Conservation (phyloP, 257 asterid species). For the Solanum virginianum region DNA sequence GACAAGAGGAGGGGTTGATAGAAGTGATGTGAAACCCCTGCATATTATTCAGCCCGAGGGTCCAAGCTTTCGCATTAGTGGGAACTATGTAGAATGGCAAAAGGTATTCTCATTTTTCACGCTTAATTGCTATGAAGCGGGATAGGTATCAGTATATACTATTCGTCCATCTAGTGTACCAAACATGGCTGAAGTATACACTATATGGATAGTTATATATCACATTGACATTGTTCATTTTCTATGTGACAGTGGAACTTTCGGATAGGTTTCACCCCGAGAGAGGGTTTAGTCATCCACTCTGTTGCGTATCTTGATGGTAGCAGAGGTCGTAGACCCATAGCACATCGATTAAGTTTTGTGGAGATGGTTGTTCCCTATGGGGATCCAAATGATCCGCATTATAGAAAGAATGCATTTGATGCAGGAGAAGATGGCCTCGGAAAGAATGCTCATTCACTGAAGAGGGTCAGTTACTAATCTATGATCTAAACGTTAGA, state of each 20-base stretch:
- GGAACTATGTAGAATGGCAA: constrained; percentile 90
- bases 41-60: constrained; percentile 90
- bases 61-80: constrained; percentile 84
- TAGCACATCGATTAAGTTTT: constrained; percentile 95
- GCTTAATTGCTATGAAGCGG: neutral
- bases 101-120: constrained; percentile 35
- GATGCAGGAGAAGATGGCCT: constrained; percentile 99
- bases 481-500: neutral
- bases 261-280: constrained; percentile 87
- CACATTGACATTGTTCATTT: neutral
- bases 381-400: constrained; percentile 98
- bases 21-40: constrained; percentile 90
- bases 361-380: constrained; percentile 99
- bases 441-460: constrained; percentile 93
- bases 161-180: neutral
- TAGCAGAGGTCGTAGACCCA: constrained; percentile 89
- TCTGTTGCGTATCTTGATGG: constrained; percentile 98
- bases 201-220: neutral
- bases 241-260: constrained; percentile 74
- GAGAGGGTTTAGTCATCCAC: constrained; percentile 93
- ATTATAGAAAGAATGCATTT: constrained; percentile 92
- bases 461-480: constrained; percentile 50
- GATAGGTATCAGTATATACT: neutral
- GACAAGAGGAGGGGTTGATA: constrained; percentile 88
- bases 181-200: neutral